Conservation (phyloP, 2,329 filamentous ascomycete species). For the Diatrype stigma region DNA sequence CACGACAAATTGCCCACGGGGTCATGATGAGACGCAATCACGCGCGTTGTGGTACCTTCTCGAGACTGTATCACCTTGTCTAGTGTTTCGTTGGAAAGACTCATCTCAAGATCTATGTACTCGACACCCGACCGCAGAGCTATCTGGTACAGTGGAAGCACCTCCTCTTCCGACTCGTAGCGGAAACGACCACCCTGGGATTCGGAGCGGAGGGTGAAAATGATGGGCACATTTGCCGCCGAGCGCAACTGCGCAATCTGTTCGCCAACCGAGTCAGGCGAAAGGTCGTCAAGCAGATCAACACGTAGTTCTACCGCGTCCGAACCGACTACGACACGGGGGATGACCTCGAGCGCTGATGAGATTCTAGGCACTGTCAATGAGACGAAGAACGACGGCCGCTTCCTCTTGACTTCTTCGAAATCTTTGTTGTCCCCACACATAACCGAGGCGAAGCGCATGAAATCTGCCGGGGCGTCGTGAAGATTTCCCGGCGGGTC, state of each 20-base stretch:
- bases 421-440: conserved; percentile 58
- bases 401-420: conserved; percentile 55
- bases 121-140: conserved; percentile 83
- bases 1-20: conserved; percentile 74
- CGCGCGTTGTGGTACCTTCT: conserved; percentile 71
- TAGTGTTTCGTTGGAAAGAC: conserved; percentile 73
- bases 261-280: conserved; percentile 71
- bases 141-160: conserved; percentile 69
- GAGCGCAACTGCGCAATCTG: conserved; percentile 79
- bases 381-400: conserved; percentile 87
- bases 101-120: conserved; percentile 90
- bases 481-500: conserved; percentile 36
- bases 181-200: conserved; percentile 87
- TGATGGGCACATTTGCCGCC: conserved; percentile 69
- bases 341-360: conserved; percentile 59
- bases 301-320: conserved; percentile 95
- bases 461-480: conserved; percentile 63
- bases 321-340: conserved; percentile 72
- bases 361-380: conserved; percentile 76
- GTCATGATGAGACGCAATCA: conserved; percentile 96
- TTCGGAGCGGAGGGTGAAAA: conserved; percentile 85
- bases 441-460: conserved; percentile 66
- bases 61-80: conserved; percentile 59
- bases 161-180: conserved; percentile 67
- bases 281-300: conserved; percentile 76